phyloP scores from a whole-genome alignment of 257 asterid genomes.

The Fraxinus americana region DNA sequence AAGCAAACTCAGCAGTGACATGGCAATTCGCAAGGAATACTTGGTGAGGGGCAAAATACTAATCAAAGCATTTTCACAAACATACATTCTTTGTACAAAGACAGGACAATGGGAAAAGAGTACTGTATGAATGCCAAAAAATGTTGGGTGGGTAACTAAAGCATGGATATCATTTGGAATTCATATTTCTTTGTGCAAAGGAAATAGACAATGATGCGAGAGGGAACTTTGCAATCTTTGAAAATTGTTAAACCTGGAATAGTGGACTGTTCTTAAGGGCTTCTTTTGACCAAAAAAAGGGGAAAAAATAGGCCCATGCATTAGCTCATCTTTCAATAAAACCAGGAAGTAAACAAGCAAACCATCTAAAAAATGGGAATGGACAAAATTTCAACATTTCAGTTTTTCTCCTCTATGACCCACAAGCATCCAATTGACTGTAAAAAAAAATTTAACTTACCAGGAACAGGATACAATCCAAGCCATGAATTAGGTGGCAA shows the following conservation, averaged over 20 bases:
- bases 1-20: neutral
- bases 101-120: neutral
- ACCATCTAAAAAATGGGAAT: neutral
- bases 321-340: neutral
- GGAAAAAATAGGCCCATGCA: neutral
- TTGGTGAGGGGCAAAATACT: neutral
- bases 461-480: conserved; percentile 77
- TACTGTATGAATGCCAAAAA: neutral
- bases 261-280: neutral
- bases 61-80: neutral
- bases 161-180: neutral
- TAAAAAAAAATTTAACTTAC: conserved; percentile 43
- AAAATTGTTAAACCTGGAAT: neutral
- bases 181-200: neutral
- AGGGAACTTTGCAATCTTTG: neutral
- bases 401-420: conserved; percentile 9
- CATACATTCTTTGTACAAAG: neutral
- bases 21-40: neutral
- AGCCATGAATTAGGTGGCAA: conserved; percentile 92
- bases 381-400: neutral
- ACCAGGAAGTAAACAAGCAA: neutral
- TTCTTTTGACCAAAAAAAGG: neutral
- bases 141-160: neutral
- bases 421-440: conserved; percentile 16
- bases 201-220: neutral